Conservation (phyloP, 176 grass and related monocot genomes). For the Carex parvula region DNA sequence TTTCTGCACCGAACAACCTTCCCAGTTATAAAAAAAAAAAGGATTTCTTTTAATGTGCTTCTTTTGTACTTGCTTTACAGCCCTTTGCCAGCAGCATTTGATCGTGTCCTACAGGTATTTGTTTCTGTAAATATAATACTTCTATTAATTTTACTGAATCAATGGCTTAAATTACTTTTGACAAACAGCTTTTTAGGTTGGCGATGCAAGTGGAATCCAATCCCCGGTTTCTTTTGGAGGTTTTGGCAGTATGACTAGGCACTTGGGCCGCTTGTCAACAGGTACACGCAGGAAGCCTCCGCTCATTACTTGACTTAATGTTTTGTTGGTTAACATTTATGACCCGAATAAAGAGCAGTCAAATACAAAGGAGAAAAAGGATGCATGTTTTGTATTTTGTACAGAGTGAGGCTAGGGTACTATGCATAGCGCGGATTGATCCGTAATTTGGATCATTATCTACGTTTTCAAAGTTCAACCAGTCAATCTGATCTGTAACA, state of each 20-base stretch:
- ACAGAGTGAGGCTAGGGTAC: no score
- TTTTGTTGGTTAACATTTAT: constrained; percentile 8
- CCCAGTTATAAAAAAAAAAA: neutral
- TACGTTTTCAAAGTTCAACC: no score
- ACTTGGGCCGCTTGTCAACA: constrained; percentile 71
- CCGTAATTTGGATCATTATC: no score
- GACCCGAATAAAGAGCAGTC: neutral
- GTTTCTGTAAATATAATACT: constrained; percentile 9
- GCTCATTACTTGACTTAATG: neutral
- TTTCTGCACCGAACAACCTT: neutral
- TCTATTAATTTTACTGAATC: constrained; percentile 20
- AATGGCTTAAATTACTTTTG: constrained; percentile 16
- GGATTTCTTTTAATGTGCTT: constrained; percentile 17
- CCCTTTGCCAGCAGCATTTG: constrained; percentile 82
- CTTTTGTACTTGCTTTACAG: constrained; percentile 45
- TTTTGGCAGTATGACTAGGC: constrained; percentile 90
- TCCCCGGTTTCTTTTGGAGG: constrained; percentile 99
- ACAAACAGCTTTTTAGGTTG: constrained; percentile 51
- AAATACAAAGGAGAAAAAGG: neutral
- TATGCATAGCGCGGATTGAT: no score
- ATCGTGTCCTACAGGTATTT: constrained; percentile 80
- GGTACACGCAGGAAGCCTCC: constrained; percentile 30
- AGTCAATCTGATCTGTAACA: no score
- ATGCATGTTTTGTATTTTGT: neutral
- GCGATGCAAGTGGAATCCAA: constrained; percentile 96